phyloP scores from a whole-genome alignment of 805 yeast genomes.

The Candida pseudoglaebosa region DNA sequence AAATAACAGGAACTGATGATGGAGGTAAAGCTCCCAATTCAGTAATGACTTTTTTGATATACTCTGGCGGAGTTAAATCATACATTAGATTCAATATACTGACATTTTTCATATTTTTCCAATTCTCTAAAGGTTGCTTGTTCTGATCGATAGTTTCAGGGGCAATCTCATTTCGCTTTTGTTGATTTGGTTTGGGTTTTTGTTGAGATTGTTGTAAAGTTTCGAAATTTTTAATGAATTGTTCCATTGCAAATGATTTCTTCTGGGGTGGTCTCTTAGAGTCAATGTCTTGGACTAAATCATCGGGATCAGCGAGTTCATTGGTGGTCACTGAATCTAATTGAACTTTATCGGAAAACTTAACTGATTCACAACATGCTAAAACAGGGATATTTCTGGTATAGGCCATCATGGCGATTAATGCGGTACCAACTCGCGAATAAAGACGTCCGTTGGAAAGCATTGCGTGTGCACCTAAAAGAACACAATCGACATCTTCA shows the following conservation, averaged over 20 bases:
- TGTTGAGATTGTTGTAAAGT: conserved; percentile 16
- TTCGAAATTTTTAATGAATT: conserved; percentile 48
- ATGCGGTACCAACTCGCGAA: conserved; percentile 92
- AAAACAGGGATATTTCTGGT: conserved; percentile 88
- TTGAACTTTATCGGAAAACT: conserved; percentile 93
- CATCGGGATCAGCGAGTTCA: conserved; percentile 81
- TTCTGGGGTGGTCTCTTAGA: conserved; percentile 52
- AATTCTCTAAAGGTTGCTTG: conserved; percentile 47
- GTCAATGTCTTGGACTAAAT: conserved; percentile 48
- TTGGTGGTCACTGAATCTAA: conserved; percentile 92
- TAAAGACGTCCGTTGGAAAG: conserved; percentile 89
- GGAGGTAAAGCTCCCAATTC: conserved; percentile 97
- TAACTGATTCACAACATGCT: conserved; percentile 92
- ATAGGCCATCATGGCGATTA: conserved; percentile 87
- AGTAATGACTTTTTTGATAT: conserved; percentile 90
- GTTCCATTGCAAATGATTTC: conserved; percentile 62
- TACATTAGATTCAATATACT: conserved; percentile 82
- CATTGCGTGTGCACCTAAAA: conserved; percentile 96
- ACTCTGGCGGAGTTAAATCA: conserved; percentile 91
- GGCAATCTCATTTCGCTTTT: conserved; percentile 4
- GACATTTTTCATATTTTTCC: conserved; percentile 61
- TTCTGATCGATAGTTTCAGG: conserved; percentile 7
- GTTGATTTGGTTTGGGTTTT: conserved; percentile 15
- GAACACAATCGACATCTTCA: conserved; percentile 84
- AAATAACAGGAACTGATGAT: conserved; percentile 94